Evolutionary conservation across 148 eudicot genomes (phyloP).

Genomic region (Dysphania ambrosioides): DNA sequence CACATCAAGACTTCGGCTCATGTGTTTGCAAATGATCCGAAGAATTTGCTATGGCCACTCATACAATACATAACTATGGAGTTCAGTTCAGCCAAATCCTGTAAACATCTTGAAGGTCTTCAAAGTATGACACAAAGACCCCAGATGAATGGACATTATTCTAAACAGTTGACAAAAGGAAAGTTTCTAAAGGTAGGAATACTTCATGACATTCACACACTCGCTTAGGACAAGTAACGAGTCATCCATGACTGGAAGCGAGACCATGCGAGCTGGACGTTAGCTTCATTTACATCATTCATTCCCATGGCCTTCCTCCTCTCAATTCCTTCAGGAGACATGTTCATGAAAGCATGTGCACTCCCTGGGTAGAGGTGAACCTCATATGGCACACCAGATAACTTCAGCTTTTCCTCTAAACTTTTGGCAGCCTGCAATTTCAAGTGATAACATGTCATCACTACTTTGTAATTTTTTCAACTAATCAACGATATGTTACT

Average conservation of each 20-base stretch:
- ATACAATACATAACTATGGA: no score
- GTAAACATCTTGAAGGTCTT: no score
- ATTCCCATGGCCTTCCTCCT: constrained; percentile 83
- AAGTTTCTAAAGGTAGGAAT: background rate
- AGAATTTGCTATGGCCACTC: no score
- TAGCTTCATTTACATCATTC: constrained; percentile 61
- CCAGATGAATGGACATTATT: constrained; percentile 4
- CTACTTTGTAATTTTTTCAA: no score
- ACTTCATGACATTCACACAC: background rate
- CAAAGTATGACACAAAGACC: background rate
- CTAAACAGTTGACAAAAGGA: background rate
- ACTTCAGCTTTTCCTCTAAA: constrained; percentile 79
- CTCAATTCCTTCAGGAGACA: constrained; percentile 63
- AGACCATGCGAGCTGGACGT: constrained; percentile 83
- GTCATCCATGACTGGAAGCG: constrained; percentile 85
- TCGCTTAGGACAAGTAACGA: constrained; percentile 45
- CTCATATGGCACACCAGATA: constrained; percentile 64
- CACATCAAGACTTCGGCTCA: no score
- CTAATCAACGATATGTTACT: background rate
- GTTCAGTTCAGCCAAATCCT: no score
- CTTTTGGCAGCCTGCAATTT: constrained; percentile 66
- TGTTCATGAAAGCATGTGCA: constrained; percentile 86
- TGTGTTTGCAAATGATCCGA: no score
- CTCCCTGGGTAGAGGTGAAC: constrained; percentile 66
- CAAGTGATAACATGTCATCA: background rate